Evolutionary conservation across 1,139 yeast genomes (phyloP), one percentile per base, ranked within the genome.

Genomic region (Magnusiomyces paraingens): DNA sequence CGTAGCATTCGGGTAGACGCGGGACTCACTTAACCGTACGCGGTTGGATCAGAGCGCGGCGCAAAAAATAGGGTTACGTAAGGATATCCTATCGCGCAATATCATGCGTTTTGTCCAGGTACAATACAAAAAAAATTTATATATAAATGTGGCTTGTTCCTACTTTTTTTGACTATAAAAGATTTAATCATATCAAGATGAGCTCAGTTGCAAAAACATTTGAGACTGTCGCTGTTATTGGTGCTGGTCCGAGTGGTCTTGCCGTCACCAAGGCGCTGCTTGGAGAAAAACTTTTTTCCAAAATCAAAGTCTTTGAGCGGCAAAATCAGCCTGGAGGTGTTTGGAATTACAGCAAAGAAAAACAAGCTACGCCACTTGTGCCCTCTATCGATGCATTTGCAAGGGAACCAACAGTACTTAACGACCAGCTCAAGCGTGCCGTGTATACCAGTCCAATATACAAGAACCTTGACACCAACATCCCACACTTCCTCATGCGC

Each of bases 161-260:
- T 26, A 26, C 32, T 26, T 26, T 26, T 26, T 26, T 8, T 26
- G 32, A 26, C 8, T 26, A 5, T 26, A 26, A 26, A 8, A 26
- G 32, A 26, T 26, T 26, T 26, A 26, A 4, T 8, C 32, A 4
- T 26, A 26, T 26, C 32, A 26, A 5, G 32, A 26, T 26, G 32
- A 26, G 32, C 32, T 26, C 32, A 4, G 32, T 26, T 4, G 32
- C 8, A 26, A 26, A 26, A 26, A 26, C 4, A 26, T 5, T 26
- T 26, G 32, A 26, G 32, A 26, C 52, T 18, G 55, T 64, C 3
- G 69, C 68, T 1, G 59, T 68, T 11, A 61, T 83, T 42, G 90
- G 91, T 2, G 86, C 80, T 8, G 91, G 91, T 0, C 88, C 90
- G 0, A 75, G 81, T 51, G 90, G 89, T 3, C 73, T 83, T 4